Conservation (phyloP, 345 rosid genomes). For the Syzygium aromaticum region DNA sequence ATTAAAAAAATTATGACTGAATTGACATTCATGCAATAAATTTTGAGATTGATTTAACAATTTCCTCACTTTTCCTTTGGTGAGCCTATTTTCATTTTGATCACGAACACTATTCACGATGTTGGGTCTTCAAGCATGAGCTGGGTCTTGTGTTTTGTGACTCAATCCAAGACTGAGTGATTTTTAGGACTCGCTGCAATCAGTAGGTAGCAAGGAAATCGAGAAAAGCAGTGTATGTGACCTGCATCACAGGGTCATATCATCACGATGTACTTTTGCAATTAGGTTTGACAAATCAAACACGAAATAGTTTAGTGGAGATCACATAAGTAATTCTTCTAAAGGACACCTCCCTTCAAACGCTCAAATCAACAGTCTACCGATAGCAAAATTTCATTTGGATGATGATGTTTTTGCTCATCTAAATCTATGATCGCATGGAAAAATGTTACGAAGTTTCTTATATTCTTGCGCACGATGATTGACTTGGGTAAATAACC, state of each 20-base stretch:
- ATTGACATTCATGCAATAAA: too few relatives aligned
- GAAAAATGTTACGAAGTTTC: neutral
- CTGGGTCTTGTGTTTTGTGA: neutral
- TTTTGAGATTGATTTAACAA: too few relatives aligned
- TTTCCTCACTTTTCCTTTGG: too few relatives aligned
- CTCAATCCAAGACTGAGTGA: neutral
- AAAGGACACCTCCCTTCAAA: neutral
- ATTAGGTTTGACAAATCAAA: neutral
- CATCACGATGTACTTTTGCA: neutral
- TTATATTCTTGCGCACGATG: neutral
- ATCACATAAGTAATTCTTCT: neutral
- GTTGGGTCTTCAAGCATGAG: neutral
- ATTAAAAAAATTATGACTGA: too few relatives aligned
- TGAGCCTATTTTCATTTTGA: too few relatives aligned
- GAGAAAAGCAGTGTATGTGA: neutral
- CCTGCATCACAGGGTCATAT: neutral
- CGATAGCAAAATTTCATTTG: fast-evolving
- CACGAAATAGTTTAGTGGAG: neutral
- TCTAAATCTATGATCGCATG: neutral
- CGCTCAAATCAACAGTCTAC: neutral
- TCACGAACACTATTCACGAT: neutral
- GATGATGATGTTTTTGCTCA: neutral
- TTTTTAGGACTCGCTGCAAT: neutral
- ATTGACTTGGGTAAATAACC: neutral
- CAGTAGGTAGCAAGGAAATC: neutral